Evolutionary conservation across 768 basidiomycete genomes (phyloP).

Genomic region (Boletellus ananiceps): DNA sequence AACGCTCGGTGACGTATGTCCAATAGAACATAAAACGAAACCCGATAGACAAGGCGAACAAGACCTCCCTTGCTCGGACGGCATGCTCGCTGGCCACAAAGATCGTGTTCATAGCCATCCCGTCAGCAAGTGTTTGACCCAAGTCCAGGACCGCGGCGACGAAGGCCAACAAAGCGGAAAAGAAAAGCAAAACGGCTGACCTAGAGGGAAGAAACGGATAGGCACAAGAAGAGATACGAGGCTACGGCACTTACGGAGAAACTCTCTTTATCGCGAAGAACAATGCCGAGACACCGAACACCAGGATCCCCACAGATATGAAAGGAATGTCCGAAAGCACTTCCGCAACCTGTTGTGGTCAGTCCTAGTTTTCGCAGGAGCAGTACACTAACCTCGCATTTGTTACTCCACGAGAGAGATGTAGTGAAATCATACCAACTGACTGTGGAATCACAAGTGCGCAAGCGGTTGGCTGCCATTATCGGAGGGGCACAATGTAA

Average conservation of each 20-base stretch:
- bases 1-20: slow-evolving; percentile 56
- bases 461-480: slow-evolving; percentile 16
- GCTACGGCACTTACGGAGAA: slow-evolving; percentile 40
- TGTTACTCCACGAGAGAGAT: slow-evolving; percentile 36
- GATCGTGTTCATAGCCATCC: slow-evolving; percentile 24
- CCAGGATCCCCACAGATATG: slow-evolving; percentile 61
- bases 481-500: slow-evolving; percentile 11
- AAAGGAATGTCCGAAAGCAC: slow-evolving; percentile 64
- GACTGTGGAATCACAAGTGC: slow-evolving; percentile 8
- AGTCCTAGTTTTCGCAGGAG: slow-evolving; percentile 1
- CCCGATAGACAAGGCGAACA: slow-evolving; percentile 52
- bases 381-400: slow-evolving; percentile 40
- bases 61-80: slow-evolving; percentile 53
- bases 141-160: slow-evolving; percentile 61
- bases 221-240: background rate
- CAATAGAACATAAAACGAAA: slow-evolving; percentile 66
- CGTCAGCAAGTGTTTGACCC: slow-evolving; percentile 44
- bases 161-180: slow-evolving; percentile 57
- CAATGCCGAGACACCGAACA: slow-evolving; percentile 56
- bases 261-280: slow-evolving; percentile 50
- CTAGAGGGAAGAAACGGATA: slow-evolving; percentile 24
- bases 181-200: slow-evolving; percentile 48
- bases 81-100: slow-evolving; percentile 28
- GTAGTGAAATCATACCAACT: slow-evolving; percentile 24
- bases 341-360: slow-evolving; percentile 43